These are phyloP conservation scores for Fraxinus greggii DNA, from an alignment of 305 asterid species.

Conservation along the genomic window DNA sequence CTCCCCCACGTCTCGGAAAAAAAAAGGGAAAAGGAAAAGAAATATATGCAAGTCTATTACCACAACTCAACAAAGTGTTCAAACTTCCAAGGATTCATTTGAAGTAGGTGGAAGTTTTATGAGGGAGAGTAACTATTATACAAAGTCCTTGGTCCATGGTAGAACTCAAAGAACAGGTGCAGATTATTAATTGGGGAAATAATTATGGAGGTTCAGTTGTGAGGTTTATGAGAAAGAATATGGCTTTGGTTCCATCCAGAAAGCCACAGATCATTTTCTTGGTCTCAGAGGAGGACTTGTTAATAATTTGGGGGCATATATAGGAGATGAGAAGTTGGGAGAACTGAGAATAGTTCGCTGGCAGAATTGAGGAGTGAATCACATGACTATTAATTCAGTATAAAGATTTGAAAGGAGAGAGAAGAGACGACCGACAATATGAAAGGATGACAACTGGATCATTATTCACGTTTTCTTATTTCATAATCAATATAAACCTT, in stretches of 20 bases:
- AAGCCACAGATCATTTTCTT: not conserved
- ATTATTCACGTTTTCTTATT: no score
- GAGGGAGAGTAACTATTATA: not conserved
- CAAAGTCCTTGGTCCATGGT: not conserved
- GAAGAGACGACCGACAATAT: not conserved
- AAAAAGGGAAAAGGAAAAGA: not conserved
- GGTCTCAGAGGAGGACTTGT: not conserved
- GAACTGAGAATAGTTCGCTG: not conserved
- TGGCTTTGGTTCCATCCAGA: not conserved
- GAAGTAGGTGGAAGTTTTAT: not conserved
- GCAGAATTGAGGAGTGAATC: not conserved
- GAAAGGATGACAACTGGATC: not conserved
- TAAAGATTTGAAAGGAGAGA: not conserved
- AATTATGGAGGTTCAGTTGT: not conserved
- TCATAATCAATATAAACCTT: not conserved
- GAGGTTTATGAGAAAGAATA: not conserved
- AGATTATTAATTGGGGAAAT: not conserved
- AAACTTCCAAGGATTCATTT: not conserved
- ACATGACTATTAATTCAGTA: not conserved
- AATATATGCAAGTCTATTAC: not conserved
- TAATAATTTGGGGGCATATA: not conserved
- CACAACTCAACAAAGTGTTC: not conserved
- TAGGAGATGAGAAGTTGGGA: not conserved
- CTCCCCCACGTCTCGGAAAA: not conserved
- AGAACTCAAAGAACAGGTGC: not conserved